Base-by-base conservation (phyloP, 768 basidiomycete species). In the Termitomyces sp. region DNA sequence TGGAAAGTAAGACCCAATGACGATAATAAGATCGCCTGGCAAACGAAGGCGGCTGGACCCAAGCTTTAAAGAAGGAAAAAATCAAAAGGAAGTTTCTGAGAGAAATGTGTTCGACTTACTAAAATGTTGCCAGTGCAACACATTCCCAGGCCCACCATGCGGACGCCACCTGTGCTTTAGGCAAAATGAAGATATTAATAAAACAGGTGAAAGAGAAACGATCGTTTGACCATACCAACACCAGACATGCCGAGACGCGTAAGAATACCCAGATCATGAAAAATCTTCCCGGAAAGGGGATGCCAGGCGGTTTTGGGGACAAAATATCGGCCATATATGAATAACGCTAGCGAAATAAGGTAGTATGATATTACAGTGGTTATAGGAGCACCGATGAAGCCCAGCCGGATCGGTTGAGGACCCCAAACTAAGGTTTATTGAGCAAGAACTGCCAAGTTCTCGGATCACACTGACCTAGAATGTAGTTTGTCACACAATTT, bases 401-500 rank as follows among this genome's bases (percentile, higher is more conserved):
- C 43, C 22, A 44, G 22, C 10, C 22, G 4, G 22, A 24, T 44
- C 1, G 3, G 0, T 24, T 14, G 22, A 14, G 22, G 20, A 4
- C 22, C 43, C 22, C 22, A 44, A 44, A 24, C 43, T 44, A 6
- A 20, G 43, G 6, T 13, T 13, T 14, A 6, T 20, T n/a, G 43
- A 44, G 43, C 22, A 24, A 24, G 22, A 24, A 14, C 9, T 5
- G 43, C 43, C 12, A 6, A 43, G 9, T 7, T 10, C 20, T 4
- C 12, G 0, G 12, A 22, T 33, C 7, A 30, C 42, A 42, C 54
- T 36, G 20, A 89, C 88, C 92, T n/a, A 97, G 83, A 2, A 89
- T 57, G 68, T 84, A 96, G 68, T 93, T 95, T 10, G 94, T 75
- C 6, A 90, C 56, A 2, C 82, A 83, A 64, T 98, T 98, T 62